Conservation (phyloP, 495 filamentous ascomycete species). For the Podospora conica region DNA sequence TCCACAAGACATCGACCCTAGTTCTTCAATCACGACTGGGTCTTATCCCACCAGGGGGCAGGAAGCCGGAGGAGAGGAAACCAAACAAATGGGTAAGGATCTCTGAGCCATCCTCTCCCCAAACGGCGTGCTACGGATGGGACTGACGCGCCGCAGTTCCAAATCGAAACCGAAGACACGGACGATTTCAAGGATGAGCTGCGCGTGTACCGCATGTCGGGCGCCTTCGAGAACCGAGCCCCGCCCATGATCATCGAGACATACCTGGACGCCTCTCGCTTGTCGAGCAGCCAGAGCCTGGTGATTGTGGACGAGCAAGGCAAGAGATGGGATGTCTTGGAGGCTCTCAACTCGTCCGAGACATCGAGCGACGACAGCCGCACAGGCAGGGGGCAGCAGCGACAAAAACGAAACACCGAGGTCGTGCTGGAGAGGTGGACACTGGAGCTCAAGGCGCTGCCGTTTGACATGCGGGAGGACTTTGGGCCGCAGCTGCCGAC, state of each 20-base stretch:
- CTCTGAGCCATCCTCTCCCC: background rate
- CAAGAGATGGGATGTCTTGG: constrained; percentile 85
- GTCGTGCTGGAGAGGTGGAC: constrained; percentile 88
- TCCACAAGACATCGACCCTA: constrained; percentile 79
- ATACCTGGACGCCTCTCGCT: constrained; percentile 72
- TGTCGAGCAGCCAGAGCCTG: constrained; percentile 79
- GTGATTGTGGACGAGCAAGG: constrained; percentile 83
- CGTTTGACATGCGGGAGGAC: constrained; percentile 51
- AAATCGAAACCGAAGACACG: constrained; percentile 87
- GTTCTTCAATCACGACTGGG: constrained; percentile 73
- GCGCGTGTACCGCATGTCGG: constrained; percentile 68
- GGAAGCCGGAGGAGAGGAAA: constrained; percentile 48
- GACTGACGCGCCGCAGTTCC: constrained; percentile 57
- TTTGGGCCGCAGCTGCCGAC: constrained; percentile 69
- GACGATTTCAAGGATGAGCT: constrained; percentile 77
- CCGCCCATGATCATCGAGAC: constrained; percentile 87
- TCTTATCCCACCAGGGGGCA: constrained; percentile 55
- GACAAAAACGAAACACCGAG: constrained; percentile 46
- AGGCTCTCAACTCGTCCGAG: constrained; percentile 64
- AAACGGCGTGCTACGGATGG: constrained; percentile 2
- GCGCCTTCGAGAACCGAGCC: constrained; percentile 69
- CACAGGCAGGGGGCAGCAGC: constrained; percentile 16
- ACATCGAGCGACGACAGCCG: constrained; percentile 49
- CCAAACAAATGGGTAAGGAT: constrained; percentile 90
- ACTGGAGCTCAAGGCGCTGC: constrained; percentile 60